Percentiles rank a stretch among this genome's conserved stretches.
These are phyloP conservation scores for Chaetomium sp. DNA, from an alignment of 2,329 filamentous ascomycete genomes.

Conservation along the genomic window DNA sequence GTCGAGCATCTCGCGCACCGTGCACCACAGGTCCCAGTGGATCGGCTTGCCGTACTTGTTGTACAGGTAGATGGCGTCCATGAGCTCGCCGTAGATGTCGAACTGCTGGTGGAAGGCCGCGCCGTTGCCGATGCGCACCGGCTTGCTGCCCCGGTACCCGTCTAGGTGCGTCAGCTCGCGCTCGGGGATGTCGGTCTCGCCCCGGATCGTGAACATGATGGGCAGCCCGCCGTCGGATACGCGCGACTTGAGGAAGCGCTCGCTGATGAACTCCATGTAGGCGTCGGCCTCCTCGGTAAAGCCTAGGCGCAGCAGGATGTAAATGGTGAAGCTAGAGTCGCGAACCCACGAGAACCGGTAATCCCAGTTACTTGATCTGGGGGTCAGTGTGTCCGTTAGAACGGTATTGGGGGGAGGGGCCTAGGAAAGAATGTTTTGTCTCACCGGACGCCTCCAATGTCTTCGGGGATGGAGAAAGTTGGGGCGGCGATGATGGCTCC, in stretches of 20 bases:
- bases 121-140: constrained; percentile 76
- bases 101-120: constrained; percentile 76
- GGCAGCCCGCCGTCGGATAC: constrained; percentile 64
- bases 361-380: constrained; percentile 60
- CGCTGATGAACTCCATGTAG: constrained; percentile 77
- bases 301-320: constrained; percentile 74
- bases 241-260: constrained; percentile 66
- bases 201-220: constrained; percentile 80
- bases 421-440: constrained; percentile 12
- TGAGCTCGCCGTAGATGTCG: constrained; percentile 77
- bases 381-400: constrained; percentile 7
- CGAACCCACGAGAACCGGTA: constrained; percentile 79
- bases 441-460: constrained; percentile 63
- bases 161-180: constrained; percentile 68
- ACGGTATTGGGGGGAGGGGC: neutral
- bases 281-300: constrained; percentile 75
- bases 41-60: constrained; percentile 79
- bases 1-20: constrained; percentile 69
- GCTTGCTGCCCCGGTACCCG: constrained; percentile 69
- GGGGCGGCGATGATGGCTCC: constrained; percentile 76
- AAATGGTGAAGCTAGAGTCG: constrained; percentile 76
- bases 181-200: constrained; percentile 74
- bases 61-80: constrained; percentile 76
- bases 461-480: constrained; percentile 76
- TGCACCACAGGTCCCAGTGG: constrained; percentile 75